A percentile compares a stretch with the other conserved stretches of the same genome.
Conservation (phyloP, 495 filamentous ascomycete genomes). For the Talaromyces stipitatus region DNA sequence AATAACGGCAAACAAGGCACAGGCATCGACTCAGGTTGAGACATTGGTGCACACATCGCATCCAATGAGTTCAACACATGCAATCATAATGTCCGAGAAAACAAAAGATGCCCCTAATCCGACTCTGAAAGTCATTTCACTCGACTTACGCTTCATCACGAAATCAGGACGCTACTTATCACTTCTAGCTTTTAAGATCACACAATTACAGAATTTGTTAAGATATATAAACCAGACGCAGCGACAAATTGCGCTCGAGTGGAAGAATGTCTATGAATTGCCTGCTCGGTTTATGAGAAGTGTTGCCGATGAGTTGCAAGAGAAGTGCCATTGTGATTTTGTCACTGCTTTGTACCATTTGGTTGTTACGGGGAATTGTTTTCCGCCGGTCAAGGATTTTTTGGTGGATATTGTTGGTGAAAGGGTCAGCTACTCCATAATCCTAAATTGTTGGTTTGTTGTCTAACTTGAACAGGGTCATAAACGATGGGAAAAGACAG, state of each 20-base stretch:
- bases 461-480: slow-evolving; percentile 56
- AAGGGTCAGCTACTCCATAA: slow-evolving; percentile 45
- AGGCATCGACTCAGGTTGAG: not conserved
- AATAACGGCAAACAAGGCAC: slow-evolving; percentile 16
- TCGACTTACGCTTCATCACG: slow-evolving; percentile 76
- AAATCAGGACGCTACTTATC: slow-evolving; percentile 74
- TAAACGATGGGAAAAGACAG: slow-evolving; percentile 91
- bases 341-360: slow-evolving; percentile 77
- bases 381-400: slow-evolving; percentile 73
- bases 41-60: slow-evolving; percentile 59
- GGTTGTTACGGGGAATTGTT: slow-evolving; percentile 76
- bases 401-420: slow-evolving; percentile 80
- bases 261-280: slow-evolving; percentile 74
- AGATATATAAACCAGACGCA: slow-evolving; percentile 75
- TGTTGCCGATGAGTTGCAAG: slow-evolving; percentile 56
- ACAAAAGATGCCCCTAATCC: slow-evolving; percentile 13
- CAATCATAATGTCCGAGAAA: slow-evolving; percentile 49
- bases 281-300: slow-evolving; percentile 68
- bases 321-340: slow-evolving; percentile 55
- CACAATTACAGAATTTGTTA: slow-evolving; percentile 76
- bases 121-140: slow-evolving; percentile 56
- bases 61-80: slow-evolving; percentile 65
- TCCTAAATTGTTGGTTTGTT: not conserved
- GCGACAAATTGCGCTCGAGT: slow-evolving; percentile 65
- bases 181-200: slow-evolving; percentile 75